These are phyloP conservation scores for Blumeriella jaapii DNA, from an alignment of 2,329 filamentous ascomycete genomes.

Conservation along the genomic window DNA sequence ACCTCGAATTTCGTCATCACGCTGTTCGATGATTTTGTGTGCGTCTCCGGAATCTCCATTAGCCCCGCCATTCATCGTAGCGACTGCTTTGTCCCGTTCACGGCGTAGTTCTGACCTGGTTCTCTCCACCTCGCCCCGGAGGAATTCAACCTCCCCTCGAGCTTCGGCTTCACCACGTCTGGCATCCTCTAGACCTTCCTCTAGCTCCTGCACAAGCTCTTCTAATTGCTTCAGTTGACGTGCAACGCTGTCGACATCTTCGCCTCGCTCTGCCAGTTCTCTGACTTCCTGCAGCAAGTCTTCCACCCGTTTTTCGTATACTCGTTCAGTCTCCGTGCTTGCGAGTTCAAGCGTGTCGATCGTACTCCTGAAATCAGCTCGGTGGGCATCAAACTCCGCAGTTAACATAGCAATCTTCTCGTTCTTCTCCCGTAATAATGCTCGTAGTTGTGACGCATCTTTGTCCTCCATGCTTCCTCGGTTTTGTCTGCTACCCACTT, in stretches of 20 bases:
- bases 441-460: conserved; percentile 65
- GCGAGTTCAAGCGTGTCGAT: conserved; percentile 95
- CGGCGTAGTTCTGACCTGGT: conserved; percentile 78
- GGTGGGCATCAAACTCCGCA: conserved; percentile 85
- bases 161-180: conserved; percentile 90
- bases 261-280: conserved; percentile 68
- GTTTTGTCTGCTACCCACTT: conserved; percentile 35
- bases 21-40: conserved; percentile 75
- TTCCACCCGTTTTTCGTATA: conserved; percentile 89
- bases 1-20: conserved; percentile 93
- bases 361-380: conserved; percentile 91
- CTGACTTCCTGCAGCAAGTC: conserved; percentile 73
- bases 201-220: conserved; percentile 89
- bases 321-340: conserved; percentile 86
- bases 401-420: conserved; percentile 92
- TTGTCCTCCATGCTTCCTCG: conserved; percentile 49
- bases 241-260: conserved; percentile 87
- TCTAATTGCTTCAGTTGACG: conserved; percentile 89
- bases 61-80: conserved; percentile 39
- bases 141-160: conserved; percentile 87
- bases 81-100: conserved; percentile 72
- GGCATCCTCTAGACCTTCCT: conserved; percentile 93
- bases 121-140: conserved; percentile 87
- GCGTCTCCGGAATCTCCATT: conserved; percentile 35
- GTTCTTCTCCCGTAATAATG: conserved; percentile 86